Conservation (phyloP, 2,329 filamentous ascomycete species). For the Arthrobotrys iridis region DNA sequence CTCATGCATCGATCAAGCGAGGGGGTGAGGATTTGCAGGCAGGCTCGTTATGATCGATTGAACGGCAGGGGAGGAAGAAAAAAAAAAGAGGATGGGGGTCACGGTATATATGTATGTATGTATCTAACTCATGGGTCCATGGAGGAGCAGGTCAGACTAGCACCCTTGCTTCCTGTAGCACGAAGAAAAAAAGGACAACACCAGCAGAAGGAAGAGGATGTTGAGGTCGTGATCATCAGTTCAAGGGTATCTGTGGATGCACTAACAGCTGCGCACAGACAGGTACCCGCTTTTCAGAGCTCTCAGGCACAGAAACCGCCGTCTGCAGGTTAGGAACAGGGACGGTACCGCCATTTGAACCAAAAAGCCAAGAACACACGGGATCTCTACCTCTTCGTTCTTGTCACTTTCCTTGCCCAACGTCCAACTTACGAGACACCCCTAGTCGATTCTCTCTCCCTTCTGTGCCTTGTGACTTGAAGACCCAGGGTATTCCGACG, state of each 20-base stretch:
- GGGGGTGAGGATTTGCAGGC: neutral
- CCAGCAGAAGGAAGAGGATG: neutral
- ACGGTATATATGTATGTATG: neutral
- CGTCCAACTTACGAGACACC: constrained; percentile 26
- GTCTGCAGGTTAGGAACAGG: constrained; percentile 7
- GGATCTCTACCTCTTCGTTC: constrained; percentile 1
- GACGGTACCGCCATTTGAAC: neutral
- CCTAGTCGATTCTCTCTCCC: neutral
- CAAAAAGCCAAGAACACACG: neutral
- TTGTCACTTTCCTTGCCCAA: constrained; percentile 24
- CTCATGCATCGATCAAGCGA: neutral
- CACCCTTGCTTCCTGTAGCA: constrained; percentile 18
- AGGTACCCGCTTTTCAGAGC: constrained; percentile 46
- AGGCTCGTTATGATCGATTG: neutral
- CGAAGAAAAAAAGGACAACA: neutral
- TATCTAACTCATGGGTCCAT: neutral
- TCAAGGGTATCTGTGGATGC: constrained; percentile 32
- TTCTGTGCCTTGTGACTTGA: constrained; percentile 1
- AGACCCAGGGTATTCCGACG: neutral
- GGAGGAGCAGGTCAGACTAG: constrained; percentile 8
- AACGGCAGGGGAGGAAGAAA: too few relatives aligned
- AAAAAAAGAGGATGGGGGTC: constrained; percentile 26
- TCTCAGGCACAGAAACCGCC: constrained; percentile 44
- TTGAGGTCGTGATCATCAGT: constrained; percentile 33
- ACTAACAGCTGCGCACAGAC: constrained; percentile 46